Conservation (phyloP, 2,329 filamentous ascomycete genomes). For the Pseudogymnoascus sp. region DNA sequence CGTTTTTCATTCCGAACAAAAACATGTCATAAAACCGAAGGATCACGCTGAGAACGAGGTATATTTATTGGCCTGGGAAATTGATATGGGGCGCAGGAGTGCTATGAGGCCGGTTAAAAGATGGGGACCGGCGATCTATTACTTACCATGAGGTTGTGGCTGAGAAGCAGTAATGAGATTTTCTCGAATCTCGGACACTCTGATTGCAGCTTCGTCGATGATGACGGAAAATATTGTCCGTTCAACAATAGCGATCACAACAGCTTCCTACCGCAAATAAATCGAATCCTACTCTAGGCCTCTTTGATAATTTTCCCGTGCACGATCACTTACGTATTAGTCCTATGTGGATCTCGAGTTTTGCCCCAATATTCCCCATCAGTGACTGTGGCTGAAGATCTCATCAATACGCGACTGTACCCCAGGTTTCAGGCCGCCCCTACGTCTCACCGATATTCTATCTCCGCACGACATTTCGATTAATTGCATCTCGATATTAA, state of each 20-base stretch:
- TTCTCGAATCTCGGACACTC: neutral
- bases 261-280: neutral
- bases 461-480: neutral
- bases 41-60: neutral
- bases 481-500: neutral
- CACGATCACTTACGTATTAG: neutral
- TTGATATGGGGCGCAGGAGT: neutral
- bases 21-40: neutral
- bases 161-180: constrained; percentile 4
- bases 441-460: neutral
- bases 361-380: neutral
- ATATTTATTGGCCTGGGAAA: neutral
- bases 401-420: neutral
- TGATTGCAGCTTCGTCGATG: neutral
- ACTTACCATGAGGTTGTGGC: neutral
- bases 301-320: neutral
- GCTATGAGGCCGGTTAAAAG: neutral
- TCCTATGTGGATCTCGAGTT: neutral
- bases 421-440: neutral
- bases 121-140: neutral
- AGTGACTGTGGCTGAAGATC: neutral
- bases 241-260: neutral
- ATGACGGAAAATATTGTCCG: neutral
- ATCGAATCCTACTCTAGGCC: neutral
- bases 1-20: neutral